Base-by-base conservation (phyloP, 1,139 yeast genomes). In the Citeromyces hawaiiensis region DNA sequence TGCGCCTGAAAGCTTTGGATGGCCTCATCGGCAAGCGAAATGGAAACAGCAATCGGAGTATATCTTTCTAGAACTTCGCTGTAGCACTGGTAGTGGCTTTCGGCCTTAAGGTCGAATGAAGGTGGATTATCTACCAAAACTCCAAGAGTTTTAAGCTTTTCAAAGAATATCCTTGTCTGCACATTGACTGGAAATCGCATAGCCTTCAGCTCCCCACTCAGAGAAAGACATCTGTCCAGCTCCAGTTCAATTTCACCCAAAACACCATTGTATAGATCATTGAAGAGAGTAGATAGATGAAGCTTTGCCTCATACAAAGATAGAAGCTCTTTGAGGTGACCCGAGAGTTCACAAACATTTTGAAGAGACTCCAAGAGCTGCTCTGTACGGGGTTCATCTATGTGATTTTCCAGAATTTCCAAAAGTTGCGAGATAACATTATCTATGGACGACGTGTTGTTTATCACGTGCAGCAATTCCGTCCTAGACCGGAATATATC, bases 221-320 rank as follows among this genome's bases (percentile, higher is more conserved):
- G 13, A 36, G 40, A 3, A 64, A 55, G 32, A 48, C 80, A 73
- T 13, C 56, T 57, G 36, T 64, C 68, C 15, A 77, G 61, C 45
- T 78, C 83, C 15, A 53, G 52, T 30, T 65, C 64, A 25, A 80
- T 64, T 1, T 77, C 67, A 11, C 60, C 61, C 45, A 81, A 64
- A 19, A 78, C 72, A 32, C 60, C 60, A 37, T 64, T 64, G 40
- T 64, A 66, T 32, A 82, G 61, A 48, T 82, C 93, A 39, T 66
- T 60, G 56, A 68, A 78, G 44, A 75, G 79, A 10, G 68, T 60
- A 1, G 82, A 66, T 7, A 78, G 58, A 43, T 73, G 81, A 9
- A 77, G 59, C 39, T 63, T 63, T 35, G 59, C 56, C 48, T 73
- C 70, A 30, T 66, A 53, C 1, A 58, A 46, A 6, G 63, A 51